A percentile compares a stretch with the other conserved stretches of the same genome.
phyloP scores from a whole-genome alignment of 495 filamentous ascomycete species.

The Aspergillus wentii region DNA sequence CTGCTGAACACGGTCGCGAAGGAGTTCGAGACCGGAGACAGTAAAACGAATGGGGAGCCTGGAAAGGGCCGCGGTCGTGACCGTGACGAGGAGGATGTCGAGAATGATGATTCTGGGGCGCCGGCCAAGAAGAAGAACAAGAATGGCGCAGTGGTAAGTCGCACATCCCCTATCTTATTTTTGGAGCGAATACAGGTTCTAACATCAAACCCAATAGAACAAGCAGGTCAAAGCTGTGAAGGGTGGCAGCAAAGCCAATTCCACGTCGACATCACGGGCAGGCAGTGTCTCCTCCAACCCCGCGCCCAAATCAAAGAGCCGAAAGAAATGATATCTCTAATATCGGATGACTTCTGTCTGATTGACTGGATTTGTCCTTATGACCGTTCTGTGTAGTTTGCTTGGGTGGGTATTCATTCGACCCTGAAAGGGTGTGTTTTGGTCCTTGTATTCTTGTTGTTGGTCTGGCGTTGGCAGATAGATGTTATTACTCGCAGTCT shows the following conservation, averaged over 20 bases:
- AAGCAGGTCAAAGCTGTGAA: slow-evolving; percentile 59
- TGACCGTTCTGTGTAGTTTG: slow-evolving; percentile 11
- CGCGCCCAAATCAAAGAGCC: slow-evolving; percentile 41
- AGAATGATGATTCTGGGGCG: slow-evolving; percentile 70
- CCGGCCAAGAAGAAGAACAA: slow-evolving; percentile 92
- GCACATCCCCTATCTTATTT: slow-evolving; percentile 2
- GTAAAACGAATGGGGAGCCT: slow-evolving; percentile 55
- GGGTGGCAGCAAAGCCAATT: slow-evolving; percentile 46
- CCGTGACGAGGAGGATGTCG: slow-evolving; percentile 67
- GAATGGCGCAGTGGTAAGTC: slow-evolving; percentile 64
- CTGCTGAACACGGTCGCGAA: slow-evolving; percentile 88
- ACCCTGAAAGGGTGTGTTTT: neutral
- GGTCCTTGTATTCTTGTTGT: slow-evolving; percentile 1
- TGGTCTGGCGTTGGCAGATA: slow-evolving; percentile 8
- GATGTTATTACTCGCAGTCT: slow-evolving; percentile 5
- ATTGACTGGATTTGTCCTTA: slow-evolving; percentile 7
- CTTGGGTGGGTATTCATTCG: slow-evolving; percentile 7
- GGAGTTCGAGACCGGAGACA: slow-evolving; percentile 76
- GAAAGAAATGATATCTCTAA: slow-evolving; percentile 38
- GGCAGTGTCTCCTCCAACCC: slow-evolving; percentile 52
- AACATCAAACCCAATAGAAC: slow-evolving; percentile 36
- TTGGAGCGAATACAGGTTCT: slow-evolving; percentile 2
- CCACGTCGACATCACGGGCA: slow-evolving; percentile 49
- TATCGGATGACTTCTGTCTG: neutral
- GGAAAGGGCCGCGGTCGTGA: slow-evolving; percentile 70